Evolutionary conservation across 1,284 basidiomycete species (phyloP).

Genomic region (Vanrija sp.): DNA sequence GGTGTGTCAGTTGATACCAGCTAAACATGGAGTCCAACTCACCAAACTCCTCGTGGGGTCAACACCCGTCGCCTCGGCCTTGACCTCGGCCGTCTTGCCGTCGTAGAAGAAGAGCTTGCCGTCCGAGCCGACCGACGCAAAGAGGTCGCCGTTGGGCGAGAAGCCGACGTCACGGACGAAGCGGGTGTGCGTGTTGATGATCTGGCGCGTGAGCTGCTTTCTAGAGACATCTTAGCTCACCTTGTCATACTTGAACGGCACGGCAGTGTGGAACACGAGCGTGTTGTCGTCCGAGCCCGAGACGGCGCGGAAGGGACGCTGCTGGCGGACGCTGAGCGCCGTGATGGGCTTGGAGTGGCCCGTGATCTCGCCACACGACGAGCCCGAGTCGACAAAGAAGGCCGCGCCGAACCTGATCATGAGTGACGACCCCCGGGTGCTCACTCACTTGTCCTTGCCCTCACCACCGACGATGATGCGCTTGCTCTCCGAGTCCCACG

Average conservation of each 20-base stretch:
- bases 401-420: slow-evolving; percentile 70
- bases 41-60: slow-evolving; percentile 60
- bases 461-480: slow-evolving; percentile 95
- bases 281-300: slow-evolving; percentile 78
- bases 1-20: slow-evolving; percentile 32
- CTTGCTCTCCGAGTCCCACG: slow-evolving; percentile 96
- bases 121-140: slow-evolving; percentile 89
- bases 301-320: slow-evolving; percentile 86
- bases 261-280: slow-evolving; percentile 72
- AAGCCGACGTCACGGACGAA: slow-evolving; percentile 92
- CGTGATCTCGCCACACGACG: slow-evolving; percentile 85
- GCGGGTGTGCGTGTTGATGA: slow-evolving; percentile 83
- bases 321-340: slow-evolving; percentile 81
- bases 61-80: slow-evolving; percentile 61
- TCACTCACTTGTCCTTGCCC: slow-evolving; percentile 73
- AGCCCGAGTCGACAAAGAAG: slow-evolving; percentile 82
- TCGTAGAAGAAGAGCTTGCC: slow-evolving; percentile 85
- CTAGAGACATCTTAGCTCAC: slow-evolving; percentile 41
- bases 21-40: slow-evolving; percentile 42
- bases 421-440: background rate
- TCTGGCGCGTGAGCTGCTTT: slow-evolving; percentile 36
- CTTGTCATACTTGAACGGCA: slow-evolving; percentile 86
- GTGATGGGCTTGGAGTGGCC: slow-evolving; percentile 93
- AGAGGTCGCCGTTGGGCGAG: slow-evolving; percentile 72
- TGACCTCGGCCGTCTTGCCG: slow-evolving; percentile 78